Percentiles rank a stretch among this genome's conserved stretches.
These are phyloP conservation scores for Sphagnum contortum DNA, from an alignment of 225 moss, liverwort and hornwort genomes.

Conservation along the genomic window DNA sequence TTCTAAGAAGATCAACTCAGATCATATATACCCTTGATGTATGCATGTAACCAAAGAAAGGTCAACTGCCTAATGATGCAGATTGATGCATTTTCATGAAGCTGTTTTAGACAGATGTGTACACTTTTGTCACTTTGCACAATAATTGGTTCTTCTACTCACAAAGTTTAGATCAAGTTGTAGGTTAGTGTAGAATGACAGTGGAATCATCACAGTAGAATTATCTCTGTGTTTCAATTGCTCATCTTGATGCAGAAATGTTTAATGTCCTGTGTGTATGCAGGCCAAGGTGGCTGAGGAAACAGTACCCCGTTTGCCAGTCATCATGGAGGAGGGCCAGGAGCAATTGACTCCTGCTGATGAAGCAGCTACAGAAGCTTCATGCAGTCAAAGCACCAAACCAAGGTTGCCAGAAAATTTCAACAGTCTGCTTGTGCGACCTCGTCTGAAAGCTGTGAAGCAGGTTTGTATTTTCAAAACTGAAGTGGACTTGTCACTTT, in stretches of 20 bases:
- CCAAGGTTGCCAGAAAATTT: slow-evolving; percentile 49
- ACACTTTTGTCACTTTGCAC: background rate
- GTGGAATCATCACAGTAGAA: background rate
- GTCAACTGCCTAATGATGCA: too few species aligned
- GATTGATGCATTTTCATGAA: too few species aligned
- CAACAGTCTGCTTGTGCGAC: slow-evolving; percentile 31
- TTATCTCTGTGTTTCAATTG: background rate
- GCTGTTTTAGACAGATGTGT: too few species aligned
- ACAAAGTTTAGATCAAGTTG: too few species aligned
- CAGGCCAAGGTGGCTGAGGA: slow-evolving; percentile 5
- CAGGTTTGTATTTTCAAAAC: slow-evolving; percentile 24
- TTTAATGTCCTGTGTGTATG: slow-evolving; percentile 3
- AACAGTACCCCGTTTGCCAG: background rate
- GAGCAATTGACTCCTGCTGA: slow-evolving; percentile 1
- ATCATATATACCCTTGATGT: background rate
- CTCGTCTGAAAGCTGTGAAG: slow-evolving; percentile 61
- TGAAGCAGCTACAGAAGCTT: slow-evolving; percentile 5
- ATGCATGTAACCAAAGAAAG: too few species aligned
- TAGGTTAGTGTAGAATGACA: background rate
- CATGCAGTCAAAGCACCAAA: slow-evolving; percentile 12
- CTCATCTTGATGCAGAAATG: background rate
- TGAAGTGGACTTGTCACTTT: background rate
- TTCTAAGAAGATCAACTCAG: background rate
- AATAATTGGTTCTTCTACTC: background rate
- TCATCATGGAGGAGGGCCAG: background rate